Base-by-base conservation (phyloP, 2,329 filamentous ascomycete genomes). In the Fusarium sp. region DNA sequence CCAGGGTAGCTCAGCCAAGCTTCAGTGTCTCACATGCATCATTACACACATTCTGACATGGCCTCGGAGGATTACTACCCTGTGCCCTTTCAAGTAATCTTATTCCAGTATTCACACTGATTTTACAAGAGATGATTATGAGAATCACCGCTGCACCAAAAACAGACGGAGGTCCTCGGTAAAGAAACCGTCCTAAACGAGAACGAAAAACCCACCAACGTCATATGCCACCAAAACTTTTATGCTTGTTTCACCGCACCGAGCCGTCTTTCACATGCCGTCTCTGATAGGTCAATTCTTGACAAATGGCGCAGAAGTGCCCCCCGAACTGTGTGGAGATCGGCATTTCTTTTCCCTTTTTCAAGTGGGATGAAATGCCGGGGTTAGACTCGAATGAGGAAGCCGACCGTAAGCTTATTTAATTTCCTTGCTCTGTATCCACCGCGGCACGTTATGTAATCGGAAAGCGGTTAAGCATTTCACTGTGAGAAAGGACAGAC, bases 211-310 rank as follows among this genome's bases (percentile, higher is more conserved):
- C 14, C 39, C 31, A 28, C 39, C n/a, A 35, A 47, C 31, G 31
- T 28, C 41, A 48, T 58, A 47, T 17, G 31, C 41, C 39, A 26
- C 31, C 20, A 26, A 48, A 28, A 36, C 22, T 36, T 39, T 57
- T 48, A 58, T 48, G 55, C n/a, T 58, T 58, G 41, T 48, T 47
- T 58, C 31, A 58, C 39, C n/a, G 54, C n/a, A 47, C 13, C 17
- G n/a, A 35, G 39, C 54, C 54, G 17, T 28, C n/a, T n/a, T 15
- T 26, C 39, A 45, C 39, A 35, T 26, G 39, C 7, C 13, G 2
- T 4, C 20, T 45, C 39, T 57, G 9, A 47, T 57, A 33, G 54
- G 54, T 17, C 18, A 36, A 13, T 36, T 4, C 41, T 7, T 26
- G 15, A 45, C 55, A 35, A 20, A 45, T 45, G 2, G 14, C 33